Conservation (phyloP, 1,284 basidiomycete genomes). For the Ceratorhiza oryzae-sativae region DNA sequence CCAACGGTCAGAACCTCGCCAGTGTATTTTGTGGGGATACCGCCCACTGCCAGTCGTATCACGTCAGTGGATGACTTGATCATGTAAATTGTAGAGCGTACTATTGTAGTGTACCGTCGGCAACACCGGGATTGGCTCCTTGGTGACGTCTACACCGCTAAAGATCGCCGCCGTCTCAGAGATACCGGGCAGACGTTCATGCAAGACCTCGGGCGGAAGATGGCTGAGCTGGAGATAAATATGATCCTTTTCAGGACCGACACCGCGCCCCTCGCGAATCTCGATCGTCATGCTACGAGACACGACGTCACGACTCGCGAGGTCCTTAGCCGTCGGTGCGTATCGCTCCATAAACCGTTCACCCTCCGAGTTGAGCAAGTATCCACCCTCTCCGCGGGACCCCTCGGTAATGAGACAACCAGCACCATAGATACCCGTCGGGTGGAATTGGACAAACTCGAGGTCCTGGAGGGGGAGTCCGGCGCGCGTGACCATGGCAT, state of each 20-base stretch:
- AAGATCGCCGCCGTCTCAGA: slow-evolving; percentile 99
- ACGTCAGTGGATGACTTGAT: slow-evolving; percentile 40
- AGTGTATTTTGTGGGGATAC: slow-evolving; percentile 98
- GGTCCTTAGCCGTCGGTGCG: slow-evolving; percentile 98
- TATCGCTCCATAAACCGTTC: slow-evolving; percentile 99
- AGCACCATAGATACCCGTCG: slow-evolving; percentile 99
- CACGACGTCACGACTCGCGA: slow-evolving; percentile 99
- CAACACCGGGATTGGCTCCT: slow-evolving; percentile 97
- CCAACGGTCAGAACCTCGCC: slow-evolving; percentile 93
- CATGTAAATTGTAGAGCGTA: slow-evolving; percentile 55
- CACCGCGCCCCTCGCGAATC: slow-evolving; percentile 98
- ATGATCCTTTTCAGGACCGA: slow-evolving; percentile 99
- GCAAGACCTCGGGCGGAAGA: slow-evolving; percentile 93
- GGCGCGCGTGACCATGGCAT: slow-evolving; percentile 97
- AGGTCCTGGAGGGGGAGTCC: slow-evolving; percentile 96
- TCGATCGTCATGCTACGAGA: slow-evolving; percentile 99
- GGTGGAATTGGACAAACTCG: slow-evolving; percentile 99
- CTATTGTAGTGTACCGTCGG: slow-evolving; percentile 97
- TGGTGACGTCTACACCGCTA: slow-evolving; percentile 98
- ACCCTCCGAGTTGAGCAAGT: slow-evolving; percentile 97
- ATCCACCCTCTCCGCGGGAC: slow-evolving; percentile 99
- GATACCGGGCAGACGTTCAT: slow-evolving; percentile 98
- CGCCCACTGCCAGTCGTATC: slow-evolving; percentile 76
- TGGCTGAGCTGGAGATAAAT: slow-evolving; percentile 97
- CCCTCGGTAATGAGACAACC: slow-evolving; percentile 99